Percentiles rank a stretch among this genome's conserved stretches.
phyloP scores from a whole-genome alignment of 495 filamentous ascomycete genomes.

The Aspergillus kassunensis region DNA sequence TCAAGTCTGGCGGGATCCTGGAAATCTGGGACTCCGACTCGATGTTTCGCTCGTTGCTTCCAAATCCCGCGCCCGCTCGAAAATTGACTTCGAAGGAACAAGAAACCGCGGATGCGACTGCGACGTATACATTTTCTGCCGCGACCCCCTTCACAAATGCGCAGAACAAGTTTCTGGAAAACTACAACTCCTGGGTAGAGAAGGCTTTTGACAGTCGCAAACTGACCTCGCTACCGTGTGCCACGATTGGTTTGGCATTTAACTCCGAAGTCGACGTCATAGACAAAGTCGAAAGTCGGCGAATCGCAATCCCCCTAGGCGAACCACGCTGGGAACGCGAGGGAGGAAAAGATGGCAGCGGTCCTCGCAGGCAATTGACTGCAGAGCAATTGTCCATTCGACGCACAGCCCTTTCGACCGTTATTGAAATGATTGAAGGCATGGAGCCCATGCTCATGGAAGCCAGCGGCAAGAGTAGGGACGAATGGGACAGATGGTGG shows the following conservation, averaged over 20 bases:
- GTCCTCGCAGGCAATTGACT: constrained; percentile 50
- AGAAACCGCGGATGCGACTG: constrained; percentile 58
- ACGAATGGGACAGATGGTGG: constrained; percentile 92
- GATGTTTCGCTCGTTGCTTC: constrained; percentile 68
- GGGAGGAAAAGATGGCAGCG: constrained; percentile 36
- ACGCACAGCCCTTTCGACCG: constrained; percentile 71
- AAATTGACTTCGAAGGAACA: constrained; percentile 54
- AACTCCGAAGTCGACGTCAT: constrained; percentile 74
- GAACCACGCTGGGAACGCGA: constrained; percentile 88
- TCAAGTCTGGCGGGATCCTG: constrained; percentile 73
- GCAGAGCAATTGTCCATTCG: constrained; percentile 71
- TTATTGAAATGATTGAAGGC: constrained; percentile 83
- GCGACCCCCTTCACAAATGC: constrained; percentile 73
- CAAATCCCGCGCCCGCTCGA: constrained; percentile 63
- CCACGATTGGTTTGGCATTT: constrained; percentile 69
- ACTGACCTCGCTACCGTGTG: constrained; percentile 73
- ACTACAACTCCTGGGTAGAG: constrained; percentile 79
- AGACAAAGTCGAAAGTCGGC: constrained; percentile 64
- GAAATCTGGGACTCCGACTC: constrained; percentile 88
- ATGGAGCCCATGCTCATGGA: constrained; percentile 82
- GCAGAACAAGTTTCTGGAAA: constrained; percentile 76
- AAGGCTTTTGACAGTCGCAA: constrained; percentile 70
- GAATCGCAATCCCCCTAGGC: constrained; percentile 81
- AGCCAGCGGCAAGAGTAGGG: constrained; percentile 75
- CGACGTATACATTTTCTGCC: constrained; percentile 78